Evolutionary conservation across 2,329 filamentous ascomycete species (phyloP).

Genomic region (Pestalotiopsis sp.): DNA sequence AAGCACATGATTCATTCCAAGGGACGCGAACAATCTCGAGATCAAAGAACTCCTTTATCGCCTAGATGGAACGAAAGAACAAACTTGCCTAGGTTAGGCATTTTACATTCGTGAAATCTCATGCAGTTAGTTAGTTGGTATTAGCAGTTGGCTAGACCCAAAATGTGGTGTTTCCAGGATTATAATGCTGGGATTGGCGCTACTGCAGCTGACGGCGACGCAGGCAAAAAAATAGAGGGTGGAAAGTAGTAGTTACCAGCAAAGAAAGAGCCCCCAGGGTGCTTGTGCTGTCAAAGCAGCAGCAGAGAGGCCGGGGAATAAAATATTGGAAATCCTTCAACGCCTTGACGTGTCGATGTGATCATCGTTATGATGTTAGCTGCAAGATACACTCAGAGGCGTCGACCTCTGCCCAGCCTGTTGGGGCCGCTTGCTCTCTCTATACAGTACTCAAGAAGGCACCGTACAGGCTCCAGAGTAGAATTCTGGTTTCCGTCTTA

Average conservation of each 20-base stretch:
- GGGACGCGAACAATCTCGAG: background rate
- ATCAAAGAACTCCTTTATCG: background rate
- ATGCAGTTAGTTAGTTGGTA: background rate
- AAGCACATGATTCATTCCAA: background rate
- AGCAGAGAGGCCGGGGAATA: background rate
- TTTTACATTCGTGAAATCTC: background rate
- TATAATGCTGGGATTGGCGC: background rate
- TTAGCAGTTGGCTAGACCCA: background rate
- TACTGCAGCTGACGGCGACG: background rate
- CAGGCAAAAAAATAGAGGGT: background rate
- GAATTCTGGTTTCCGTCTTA: too few relatives aligned
- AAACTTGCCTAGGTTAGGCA: background rate
- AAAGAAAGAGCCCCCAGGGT: background rate
- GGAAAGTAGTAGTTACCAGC: background rate
- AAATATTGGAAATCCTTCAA: background rate
- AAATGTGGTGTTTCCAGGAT: background rate
- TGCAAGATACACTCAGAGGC: background rate
- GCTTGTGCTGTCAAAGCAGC: background rate
- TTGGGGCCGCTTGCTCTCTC: too few relatives aligned
- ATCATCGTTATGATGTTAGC: background rate
- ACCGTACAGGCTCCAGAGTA: too few relatives aligned
- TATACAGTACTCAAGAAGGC: too few relatives aligned
- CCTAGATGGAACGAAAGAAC: background rate
- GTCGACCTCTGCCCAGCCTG: background rate
- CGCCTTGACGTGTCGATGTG: background rate